Evolutionary conservation across 192 early-diverging fungal species (phyloP).

Genomic region (Linnemannia zychae): DNA sequence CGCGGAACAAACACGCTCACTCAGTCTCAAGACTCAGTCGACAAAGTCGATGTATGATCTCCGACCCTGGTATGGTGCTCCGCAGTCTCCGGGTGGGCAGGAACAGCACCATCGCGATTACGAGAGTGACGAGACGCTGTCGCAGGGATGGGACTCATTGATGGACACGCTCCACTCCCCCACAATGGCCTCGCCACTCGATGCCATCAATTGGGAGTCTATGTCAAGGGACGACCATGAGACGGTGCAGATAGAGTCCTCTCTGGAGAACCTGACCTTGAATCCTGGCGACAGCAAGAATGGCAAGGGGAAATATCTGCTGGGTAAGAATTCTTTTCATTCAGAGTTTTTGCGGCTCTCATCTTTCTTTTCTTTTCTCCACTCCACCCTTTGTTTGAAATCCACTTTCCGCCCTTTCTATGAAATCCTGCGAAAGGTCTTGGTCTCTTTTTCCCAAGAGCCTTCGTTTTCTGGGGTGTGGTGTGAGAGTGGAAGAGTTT

Average conservation of each 20-base stretch:
- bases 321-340: slow-evolving; percentile 26
- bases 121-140: slow-evolving; percentile 47
- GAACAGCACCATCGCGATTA: slow-evolving; percentile 19
- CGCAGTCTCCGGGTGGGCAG: slow-evolving; percentile 24
- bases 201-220: slow-evolving; percentile 7
- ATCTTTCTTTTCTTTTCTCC: background rate
- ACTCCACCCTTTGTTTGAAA: background rate
- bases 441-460: slow-evolving; percentile 2
- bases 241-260: background rate
- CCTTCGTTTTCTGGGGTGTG: slow-evolving; percentile 5
- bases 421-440: background rate
- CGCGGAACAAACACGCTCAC: slow-evolving; percentile 26
- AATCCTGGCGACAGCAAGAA: slow-evolving; percentile 15
- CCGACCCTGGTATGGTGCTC: slow-evolving; percentile 36
- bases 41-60: slow-evolving; percentile 54
- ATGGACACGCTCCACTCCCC: slow-evolving; percentile 51
- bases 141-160: slow-evolving; percentile 43
- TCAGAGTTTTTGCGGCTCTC: background rate
- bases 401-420: background rate
- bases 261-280: background rate
- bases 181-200: slow-evolving; percentile 12
- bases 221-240: slow-evolving; percentile 24
- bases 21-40: slow-evolving; percentile 43
- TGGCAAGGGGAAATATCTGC: slow-evolving; percentile 47
- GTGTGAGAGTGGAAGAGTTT: background rate